Evolutionary conservation across 2,329 filamentous ascomycete species (phyloP), one percentile per base, ranked within the genome.

Genomic region (Epicoccum nigrum): DNA sequence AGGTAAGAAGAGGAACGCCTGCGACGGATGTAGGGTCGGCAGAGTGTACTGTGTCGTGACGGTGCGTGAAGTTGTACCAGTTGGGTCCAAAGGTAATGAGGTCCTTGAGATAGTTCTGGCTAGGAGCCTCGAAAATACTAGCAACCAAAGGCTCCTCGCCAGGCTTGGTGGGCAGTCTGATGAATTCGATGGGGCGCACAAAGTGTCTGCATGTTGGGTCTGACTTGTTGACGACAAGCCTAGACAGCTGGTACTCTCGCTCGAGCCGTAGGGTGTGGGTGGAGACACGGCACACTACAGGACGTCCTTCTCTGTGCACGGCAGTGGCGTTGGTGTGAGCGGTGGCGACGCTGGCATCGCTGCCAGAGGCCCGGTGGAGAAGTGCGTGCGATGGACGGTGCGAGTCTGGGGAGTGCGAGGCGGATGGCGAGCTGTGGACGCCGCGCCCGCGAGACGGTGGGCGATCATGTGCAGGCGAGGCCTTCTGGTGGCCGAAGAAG

Each of bases 231-330:
- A 86, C 85, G 40, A 96, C 79, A 53, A 80, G 84, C 73, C 88
- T 90, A 67, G 87, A 85, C 60, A 94, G 89, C 63, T 96, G 89
- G 67, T 89, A 97, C 50, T 93, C 88, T 55, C 92, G 82, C 77
- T 97, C 92, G 62, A 97, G 85, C 7, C 92, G 86, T 44, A 96
- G 78, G 13, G 87, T 82, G 74, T 96, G 90, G 55, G 84, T 87
- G 0, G 92, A 96, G 35, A 97, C 81, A 17, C 91, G 86, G 34
- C 92, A 93, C 21, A 96, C 79, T 5, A 97, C 86, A 7, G 83
- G 81, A 67, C 54, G 34, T 73, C 79, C 39, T 58, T 65, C 54
- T 75, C 40, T 27, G n/a, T 42, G 37, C 7, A 32, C 7, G 16
- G 39, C 70, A 58, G 65, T 86, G 67, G 57, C 71, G 64, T 56